Conservation (phyloP, 73 alveolate genomes). For the Breviolum minutum region DNA sequence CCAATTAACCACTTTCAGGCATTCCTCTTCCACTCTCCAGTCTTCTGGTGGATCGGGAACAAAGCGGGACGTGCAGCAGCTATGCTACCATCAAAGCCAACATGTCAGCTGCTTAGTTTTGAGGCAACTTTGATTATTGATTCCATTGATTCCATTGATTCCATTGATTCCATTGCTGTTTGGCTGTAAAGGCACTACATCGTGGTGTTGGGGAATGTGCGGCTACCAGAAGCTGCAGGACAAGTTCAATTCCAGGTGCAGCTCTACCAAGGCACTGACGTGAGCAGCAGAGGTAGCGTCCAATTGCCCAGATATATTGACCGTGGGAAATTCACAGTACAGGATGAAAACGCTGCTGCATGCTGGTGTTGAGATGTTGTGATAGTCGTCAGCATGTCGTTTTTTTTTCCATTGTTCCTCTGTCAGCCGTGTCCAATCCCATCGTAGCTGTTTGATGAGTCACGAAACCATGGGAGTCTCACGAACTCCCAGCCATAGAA, state of each 20-base stretch:
- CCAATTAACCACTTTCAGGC: neutral
- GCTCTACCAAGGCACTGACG: neutral
- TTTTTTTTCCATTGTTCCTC: too few species aligned
- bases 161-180: neutral
- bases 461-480: neutral
- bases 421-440: too few species aligned
- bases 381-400: too few species aligned
- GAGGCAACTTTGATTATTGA: too few species aligned
- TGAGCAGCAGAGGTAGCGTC: conserved; percentile 20
- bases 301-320: too few species aligned
- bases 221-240: neutral
- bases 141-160: neutral
- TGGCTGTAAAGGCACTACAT: neutral
- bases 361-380: too few species aligned
- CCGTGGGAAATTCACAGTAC: too few species aligned
- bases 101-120: neutral
- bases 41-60: neutral
- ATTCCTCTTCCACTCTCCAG: neutral
- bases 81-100: neutral
- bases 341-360: too few species aligned
- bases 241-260: neutral
- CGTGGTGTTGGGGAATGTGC: neutral
- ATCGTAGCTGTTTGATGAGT: neutral
- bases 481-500: neutral
- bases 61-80: neutral